Evolutionary conservation across 1,139 yeast genomes (phyloP).

Genomic region (Saccharomycopsis phalli): DNA sequence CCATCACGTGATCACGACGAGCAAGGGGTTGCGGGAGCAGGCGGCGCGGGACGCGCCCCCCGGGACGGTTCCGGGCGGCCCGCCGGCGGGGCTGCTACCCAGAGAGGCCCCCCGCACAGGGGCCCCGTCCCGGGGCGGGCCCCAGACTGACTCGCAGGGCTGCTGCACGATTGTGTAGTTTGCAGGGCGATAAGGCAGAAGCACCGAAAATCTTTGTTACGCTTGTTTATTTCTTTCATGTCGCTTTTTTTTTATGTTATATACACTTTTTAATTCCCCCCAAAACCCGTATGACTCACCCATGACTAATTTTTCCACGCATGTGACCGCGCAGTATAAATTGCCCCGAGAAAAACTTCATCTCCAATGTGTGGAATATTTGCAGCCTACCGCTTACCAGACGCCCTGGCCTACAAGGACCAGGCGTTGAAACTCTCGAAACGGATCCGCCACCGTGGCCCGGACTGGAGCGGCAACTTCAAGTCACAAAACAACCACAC

Average conservation of each 20-base stretch:
- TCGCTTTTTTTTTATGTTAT: too few relatives aligned
- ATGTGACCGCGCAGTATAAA: conserved; percentile 1
- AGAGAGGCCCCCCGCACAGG: too few relatives aligned
- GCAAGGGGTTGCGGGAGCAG: conserved; percentile 12
- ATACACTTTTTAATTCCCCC: too few relatives aligned
- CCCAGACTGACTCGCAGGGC: conserved; percentile 1
- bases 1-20: conserved; percentile 17
- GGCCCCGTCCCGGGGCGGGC: not conserved
- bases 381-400: conserved; percentile 80
- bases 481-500: conserved; percentile 54
- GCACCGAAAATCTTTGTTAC: too few relatives aligned
- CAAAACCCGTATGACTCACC: too few relatives aligned
- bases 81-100: too few relatives aligned
- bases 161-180: conserved; percentile 7
- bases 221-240: too few relatives aligned
- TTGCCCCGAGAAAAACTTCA: not conserved
- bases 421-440: conserved; percentile 85
- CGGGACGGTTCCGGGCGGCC: too few relatives aligned
- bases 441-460: conserved; percentile 96
- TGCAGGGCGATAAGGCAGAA: not conserved
- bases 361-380: conserved; percentile 88
- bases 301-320: not conserved
- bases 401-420: conserved; percentile 71
- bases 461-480: conserved; percentile 95
- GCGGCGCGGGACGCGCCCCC: conserved; percentile 9